Base-by-base conservation (phyloP, 192 early-diverging fungal genomes). In the Mortierella alpina region DNA sequence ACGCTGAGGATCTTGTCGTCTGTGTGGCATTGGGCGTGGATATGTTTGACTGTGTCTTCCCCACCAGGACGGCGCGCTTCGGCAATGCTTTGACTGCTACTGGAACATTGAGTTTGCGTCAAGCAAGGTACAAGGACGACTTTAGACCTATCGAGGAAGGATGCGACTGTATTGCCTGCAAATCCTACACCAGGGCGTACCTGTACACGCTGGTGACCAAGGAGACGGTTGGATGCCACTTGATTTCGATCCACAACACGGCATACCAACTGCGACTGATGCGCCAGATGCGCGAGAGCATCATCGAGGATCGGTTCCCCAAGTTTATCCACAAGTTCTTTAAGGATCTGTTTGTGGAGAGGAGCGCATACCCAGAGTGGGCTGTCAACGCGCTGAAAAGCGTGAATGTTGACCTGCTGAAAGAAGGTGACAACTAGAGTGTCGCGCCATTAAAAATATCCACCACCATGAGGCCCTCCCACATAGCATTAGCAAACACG, bases 41-140 rank as follows among this genome's bases (percentile, higher is more conserved):
- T 78, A 95, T 95, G 93, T 96, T 92, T 78, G 95, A 96, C 73
- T 96, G 95, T 82, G 95, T 96, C 31, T 96, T 92, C 75, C 95
- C 95, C 0, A 96, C 95, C 5, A 89, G 95, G 52, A 96, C 95
- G 20, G 95, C 95, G 72, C 91, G 95, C 45, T 96, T 96, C 73
- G 95, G 95, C 20, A 93, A 93, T 78, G 95, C 95, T 12, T 84
- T 96, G 53, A 93, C 92, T 46, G 83, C 90, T 61, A 85, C 89
- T 7, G 95, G 93, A 8, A 86, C 91, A 31, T 72, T 96, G 46
- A 75, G 85, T 14, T 82, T 96, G 61, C 88, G 86, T 72, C 84
- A 90, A 54, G 88, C 86, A 23, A 85, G 86, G 76, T 93, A 85
- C 75, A 85, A 82, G 12, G 64, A 84, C 13, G 93, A 96, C 70